Evolutionary conservation across 2,329 filamentous ascomycete species (phyloP), one percentile per base, ranked within the genome.

Genomic region (Alternaria metachromatica): DNA sequence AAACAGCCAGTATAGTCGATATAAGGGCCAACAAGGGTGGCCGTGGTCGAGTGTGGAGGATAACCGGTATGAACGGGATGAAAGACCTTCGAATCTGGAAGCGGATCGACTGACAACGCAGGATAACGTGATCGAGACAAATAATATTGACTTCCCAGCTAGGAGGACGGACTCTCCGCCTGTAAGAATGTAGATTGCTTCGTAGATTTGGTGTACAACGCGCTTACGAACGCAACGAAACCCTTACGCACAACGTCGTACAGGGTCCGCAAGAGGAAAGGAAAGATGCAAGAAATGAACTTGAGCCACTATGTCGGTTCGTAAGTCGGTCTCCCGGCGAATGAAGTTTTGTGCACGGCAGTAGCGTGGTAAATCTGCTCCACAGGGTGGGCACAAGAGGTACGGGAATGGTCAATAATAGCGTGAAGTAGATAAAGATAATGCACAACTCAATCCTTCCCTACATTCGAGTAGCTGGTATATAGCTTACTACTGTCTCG

Each of bases 141-240:
- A 30, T 11, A n/a, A 25, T 44, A 25, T 25, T 26, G 20, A 33
- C 25, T 30, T 13, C 20, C 11, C 15, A 43, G 48, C 18, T 12
- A 43, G 33, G 28, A 26, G 41, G 7, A 11, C 5, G 12, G 20
- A 21, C 33, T 28, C 49, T 48, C 30, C 25, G 20, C 41, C 33
- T 53, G 6, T 49, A n/a, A 18, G 13, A 37, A 18, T 28, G 50
- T 28, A 41, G 23, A 33, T 26, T 48, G 18, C 51, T 12, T 50
- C 44, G 10, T 54, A 50, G 26, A 55, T 30, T 41, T n/a, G 18
- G 18, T 25, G 59, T 55, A 63, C 56, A 33, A 60, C 41, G 8
- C 25, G 44, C 55, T 54, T 45, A 44, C 37, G 44, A 49, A 46
- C 30, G 44, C 44, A 48, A 63, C 56, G 54, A 53, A 51, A 55